A percentile compares a stretch with the other conserved stretches of the same genome.
Evolutionary conservation across 2,329 filamentous ascomycete species (phyloP).

Genomic region (Chrysoporthe austroafricana): DNA sequence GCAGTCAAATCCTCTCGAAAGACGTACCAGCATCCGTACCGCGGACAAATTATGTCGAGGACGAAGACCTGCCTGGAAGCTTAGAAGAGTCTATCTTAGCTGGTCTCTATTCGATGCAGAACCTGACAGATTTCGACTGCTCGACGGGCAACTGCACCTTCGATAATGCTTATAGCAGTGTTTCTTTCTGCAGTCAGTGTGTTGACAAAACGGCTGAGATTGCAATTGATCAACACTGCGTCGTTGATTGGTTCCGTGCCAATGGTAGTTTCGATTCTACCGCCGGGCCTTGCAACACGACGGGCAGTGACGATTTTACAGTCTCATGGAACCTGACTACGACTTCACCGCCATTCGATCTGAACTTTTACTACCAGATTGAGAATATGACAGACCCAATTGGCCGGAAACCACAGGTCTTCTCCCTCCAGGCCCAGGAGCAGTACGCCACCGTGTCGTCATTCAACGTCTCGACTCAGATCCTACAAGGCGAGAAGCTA

Average conservation of each 20-base stretch:
- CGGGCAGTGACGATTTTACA: background rate
- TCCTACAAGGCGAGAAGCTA: background rate
- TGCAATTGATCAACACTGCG: background rate
- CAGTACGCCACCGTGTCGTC: background rate
- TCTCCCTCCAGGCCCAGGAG: background rate
- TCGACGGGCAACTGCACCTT: slow-evolving; percentile 20
- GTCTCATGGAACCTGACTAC: slow-evolving; percentile 4
- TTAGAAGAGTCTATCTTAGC: background rate
- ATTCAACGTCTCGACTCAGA: background rate
- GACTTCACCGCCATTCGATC: background rate
- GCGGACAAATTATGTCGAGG: slow-evolving; percentile 10
- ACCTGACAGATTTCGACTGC: slow-evolving; percentile 13
- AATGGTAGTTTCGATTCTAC: no score
- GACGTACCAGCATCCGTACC: background rate
- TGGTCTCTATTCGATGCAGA: background rate
- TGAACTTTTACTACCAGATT: background rate
- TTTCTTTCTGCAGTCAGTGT: slow-evolving; percentile 11
- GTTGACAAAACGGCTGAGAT: slow-evolving; percentile 3
- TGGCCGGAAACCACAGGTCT: background rate
- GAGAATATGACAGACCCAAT: background rate
- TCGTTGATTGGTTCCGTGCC: background rate
- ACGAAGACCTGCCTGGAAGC: background rate
- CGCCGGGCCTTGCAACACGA: background rate
- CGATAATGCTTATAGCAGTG: background rate
- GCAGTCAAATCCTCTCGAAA: background rate